phyloP scores from a whole-genome alignment of 768 basidiomycete genomes.

The Terana coerulea region DNA sequence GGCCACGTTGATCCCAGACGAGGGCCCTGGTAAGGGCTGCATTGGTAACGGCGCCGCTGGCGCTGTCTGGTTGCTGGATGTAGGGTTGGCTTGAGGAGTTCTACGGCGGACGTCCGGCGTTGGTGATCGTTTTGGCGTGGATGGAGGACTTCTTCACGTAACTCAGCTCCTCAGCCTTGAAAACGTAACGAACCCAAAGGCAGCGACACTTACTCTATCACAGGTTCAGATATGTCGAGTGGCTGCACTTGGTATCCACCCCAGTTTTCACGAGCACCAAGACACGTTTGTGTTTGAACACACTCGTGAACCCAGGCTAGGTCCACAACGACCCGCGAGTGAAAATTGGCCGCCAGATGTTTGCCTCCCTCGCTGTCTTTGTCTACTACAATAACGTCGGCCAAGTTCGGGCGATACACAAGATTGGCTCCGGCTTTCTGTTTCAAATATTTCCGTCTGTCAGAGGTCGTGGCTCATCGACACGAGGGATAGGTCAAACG shows the following conservation, averaged over 20 bases:
- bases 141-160: background rate
- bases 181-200: no score
- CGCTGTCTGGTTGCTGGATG: background rate
- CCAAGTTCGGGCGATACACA: background rate
- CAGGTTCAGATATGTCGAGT: slow-evolving; percentile 2
- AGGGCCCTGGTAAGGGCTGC: no score
- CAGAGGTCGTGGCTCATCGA: no score
- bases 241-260: slow-evolving; percentile 16
- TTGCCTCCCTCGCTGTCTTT: slow-evolving; percentile 46
- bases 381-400: slow-evolving; percentile 57
- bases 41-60: no score
- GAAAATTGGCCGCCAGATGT: slow-evolving; percentile 58
- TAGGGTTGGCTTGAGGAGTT: background rate
- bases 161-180: slow-evolving; percentile 7
- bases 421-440: background rate
- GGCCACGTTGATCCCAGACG: no score
- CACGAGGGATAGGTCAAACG: no score
- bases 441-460: background rate
- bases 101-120: no score
- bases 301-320: slow-evolving; percentile 50
- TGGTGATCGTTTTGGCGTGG: no score
- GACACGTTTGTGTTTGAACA: slow-evolving; percentile 37
- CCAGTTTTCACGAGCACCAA: slow-evolving; percentile 40
- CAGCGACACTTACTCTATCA: background rate
- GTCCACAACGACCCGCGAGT: slow-evolving; percentile 47